phyloP scores from a whole-genome alignment of 148 eudicot genomes.

The Diospyros lotus region DNA sequence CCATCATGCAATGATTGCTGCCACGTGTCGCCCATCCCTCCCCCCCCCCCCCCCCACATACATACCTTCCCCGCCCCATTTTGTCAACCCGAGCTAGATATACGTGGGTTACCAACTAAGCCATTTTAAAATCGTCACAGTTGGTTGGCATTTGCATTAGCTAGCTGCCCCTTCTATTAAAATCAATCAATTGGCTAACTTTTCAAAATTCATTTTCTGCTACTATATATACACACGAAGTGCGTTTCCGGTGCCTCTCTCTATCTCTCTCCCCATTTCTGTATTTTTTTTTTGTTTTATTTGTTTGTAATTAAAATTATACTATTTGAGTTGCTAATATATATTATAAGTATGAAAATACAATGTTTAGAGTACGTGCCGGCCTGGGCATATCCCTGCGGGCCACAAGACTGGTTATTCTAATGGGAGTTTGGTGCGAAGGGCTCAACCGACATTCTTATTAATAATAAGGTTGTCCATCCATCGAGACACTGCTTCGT shows the following conservation, averaged over 20 bases:
- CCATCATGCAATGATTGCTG: neutral
- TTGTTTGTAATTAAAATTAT: neutral
- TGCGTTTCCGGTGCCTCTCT: too few species aligned
- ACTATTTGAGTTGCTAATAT: neutral
- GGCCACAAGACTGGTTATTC: constrained; percentile 2
- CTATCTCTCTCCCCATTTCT: too few species aligned
- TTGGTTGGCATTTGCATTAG: constrained; percentile 20
- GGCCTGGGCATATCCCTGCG: constrained; percentile 4
- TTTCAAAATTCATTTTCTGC: too few species aligned
- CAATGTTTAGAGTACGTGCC: neutral
- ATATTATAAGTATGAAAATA: too few species aligned
- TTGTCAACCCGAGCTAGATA: constrained; percentile 2
- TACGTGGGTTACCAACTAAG: constrained; percentile 10
- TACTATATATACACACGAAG: too few species aligned
- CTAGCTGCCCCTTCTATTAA: neutral
- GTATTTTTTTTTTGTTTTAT: too few species aligned
- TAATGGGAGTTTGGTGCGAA: neutral
- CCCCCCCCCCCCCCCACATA: too few species aligned
- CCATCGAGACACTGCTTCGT: neutral
- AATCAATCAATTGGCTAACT: constrained; percentile 3
- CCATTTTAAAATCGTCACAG: constrained; percentile 9
- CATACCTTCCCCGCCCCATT: too few species aligned
- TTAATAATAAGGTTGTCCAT: neutral
- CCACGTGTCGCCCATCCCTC: neutral
- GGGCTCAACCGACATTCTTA: neutral